phyloP scores from a whole-genome alignment of 2,329 filamentous ascomycete genomes.

The Cladophialophora bantiana region DNA sequence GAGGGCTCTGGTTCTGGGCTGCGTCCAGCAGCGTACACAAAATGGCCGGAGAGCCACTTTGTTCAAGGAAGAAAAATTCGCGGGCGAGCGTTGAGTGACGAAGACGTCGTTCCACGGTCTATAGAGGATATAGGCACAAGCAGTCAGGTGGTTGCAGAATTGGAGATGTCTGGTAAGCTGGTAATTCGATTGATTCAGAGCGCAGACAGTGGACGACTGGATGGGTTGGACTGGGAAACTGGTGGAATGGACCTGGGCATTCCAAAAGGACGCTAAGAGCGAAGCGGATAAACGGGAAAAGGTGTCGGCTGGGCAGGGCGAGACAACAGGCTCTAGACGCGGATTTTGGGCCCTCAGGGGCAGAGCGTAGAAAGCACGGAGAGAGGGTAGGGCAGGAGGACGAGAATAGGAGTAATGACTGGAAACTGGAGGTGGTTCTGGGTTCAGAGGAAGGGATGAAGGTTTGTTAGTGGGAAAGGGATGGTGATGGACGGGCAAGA shows the following conservation, averaged over 20 bases:
- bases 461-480: constrained; percentile 14
- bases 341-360: neutral
- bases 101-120: constrained; percentile 5
- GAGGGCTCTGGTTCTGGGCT: constrained; percentile 29
- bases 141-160: constrained; percentile 14
- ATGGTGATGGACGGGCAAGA: neutral
- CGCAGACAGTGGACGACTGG: neutral
- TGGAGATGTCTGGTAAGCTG: constrained; percentile 6
- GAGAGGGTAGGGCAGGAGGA: neutral
- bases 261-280: constrained; percentile 17
- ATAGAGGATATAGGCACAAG: constrained; percentile 6
- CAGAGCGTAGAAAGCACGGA: neutral
- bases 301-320: neutral
- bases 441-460: constrained; percentile 8
- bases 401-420: constrained; percentile 5
- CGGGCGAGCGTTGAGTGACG: neutral
- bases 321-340: neutral
- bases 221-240: constrained; percentile 10
- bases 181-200: constrained; percentile 30
- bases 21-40: constrained; percentile 39
- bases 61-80: constrained; percentile 2
- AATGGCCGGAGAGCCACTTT: constrained; percentile 39
- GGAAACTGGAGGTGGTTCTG: constrained; percentile 4
- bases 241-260: constrained; percentile 6
- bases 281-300: constrained; percentile 10